Evolutionary conservation across 208 protist genomes (phyloP), one percentile per base, ranked within the genome.

Genomic region (Leishmania guyanensis): DNA sequence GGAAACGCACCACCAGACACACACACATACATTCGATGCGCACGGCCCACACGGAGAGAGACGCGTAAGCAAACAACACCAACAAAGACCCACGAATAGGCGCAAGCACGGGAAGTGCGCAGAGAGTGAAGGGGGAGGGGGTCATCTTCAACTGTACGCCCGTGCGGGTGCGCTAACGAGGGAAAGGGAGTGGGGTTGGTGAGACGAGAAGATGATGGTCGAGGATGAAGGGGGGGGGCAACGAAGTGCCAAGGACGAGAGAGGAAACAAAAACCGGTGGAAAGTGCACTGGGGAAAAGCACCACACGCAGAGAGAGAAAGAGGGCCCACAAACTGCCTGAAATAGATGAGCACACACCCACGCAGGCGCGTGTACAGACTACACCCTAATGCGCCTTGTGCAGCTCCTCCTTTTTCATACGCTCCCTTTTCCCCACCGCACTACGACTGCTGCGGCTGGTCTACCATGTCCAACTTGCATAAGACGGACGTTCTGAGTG

Each of bases 401-500:
- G 10, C 10, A 3, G 66, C 29, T 50, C 66, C 66, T 22, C 66
- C 36, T 12, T n/a, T n/a, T 48, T 48, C 66, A 71, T 36, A 48
- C 36, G 4, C 17, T 71, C 36, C 1, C 22, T 20, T 36, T 39
- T 17, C 66, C 0, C 17, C 33, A n/a, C 20, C 66, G 16, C 66
- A 71, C 66, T 39, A 48, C 69, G 16, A 46, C 69, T 74, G 26
- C 69, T 9, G 43, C 9, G 46, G 50, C 22, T 53, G 29, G 43
- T 85, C 72, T 36, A 85, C 83, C 43, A 92, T 85, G 10, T 77
- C 75, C 51, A 92, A 90, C 72, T 91, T 84, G 78, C 87, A 92
- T n/a, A 92, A 84, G 22, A 94, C 70, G 29, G 76, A 75, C 14
- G 84, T 76, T 14, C 83, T 81, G 39, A 76, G 83, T 39, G 92